Percentiles rank a stretch among this genome's conserved stretches.
Evolutionary conservation across 2,329 filamentous ascomycete species (phyloP).

Genomic region (Thielaviopsis musarum): DNA sequence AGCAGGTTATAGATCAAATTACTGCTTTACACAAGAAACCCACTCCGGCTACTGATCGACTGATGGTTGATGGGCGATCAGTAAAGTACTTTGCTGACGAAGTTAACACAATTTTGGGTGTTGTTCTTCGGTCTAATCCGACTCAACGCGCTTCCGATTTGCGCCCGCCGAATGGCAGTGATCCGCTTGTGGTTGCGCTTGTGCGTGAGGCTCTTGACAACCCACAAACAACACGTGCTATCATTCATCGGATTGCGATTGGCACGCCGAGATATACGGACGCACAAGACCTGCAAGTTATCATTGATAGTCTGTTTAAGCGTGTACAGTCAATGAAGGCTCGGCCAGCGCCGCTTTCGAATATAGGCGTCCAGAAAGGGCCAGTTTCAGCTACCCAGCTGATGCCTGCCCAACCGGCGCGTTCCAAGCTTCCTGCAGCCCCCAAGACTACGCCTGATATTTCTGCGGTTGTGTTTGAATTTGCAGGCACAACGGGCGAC

Average conservation of each 20-base stretch:
- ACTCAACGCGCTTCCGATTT: constrained; percentile 36
- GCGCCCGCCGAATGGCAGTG: constrained; percentile 35
- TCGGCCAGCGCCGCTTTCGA: constrained; percentile 10
- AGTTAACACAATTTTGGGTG: constrained; percentile 39
- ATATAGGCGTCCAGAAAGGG: constrained; percentile 11
- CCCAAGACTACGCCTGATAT: constrained; percentile 31
- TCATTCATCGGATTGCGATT: constrained; percentile 37
- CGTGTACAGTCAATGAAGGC: constrained; percentile 14
- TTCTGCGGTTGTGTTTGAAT: constrained; percentile 52
- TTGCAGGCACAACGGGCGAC: constrained; percentile 49
- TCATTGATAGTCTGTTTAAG: constrained; percentile 30
- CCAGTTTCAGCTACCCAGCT: neutral
- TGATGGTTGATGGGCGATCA: constrained; percentile 37
- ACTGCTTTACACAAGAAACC: constrained; percentile 41
- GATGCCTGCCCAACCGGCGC: neutral
- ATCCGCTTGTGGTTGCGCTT: constrained; percentile 37
- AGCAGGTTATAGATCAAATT: constrained; percentile 65
- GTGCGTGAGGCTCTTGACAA: constrained; percentile 42
- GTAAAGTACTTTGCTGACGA: constrained; percentile 44
- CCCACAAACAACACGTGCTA: constrained; percentile 26
- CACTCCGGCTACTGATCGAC: constrained; percentile 35
- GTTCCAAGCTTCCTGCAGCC: constrained; percentile 19
- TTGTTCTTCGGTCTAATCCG: constrained; percentile 42
- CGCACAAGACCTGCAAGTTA: constrained; percentile 34
- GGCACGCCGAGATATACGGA: constrained; percentile 34